Base-by-base conservation (phyloP, 129 eudicot genomes). In the Arctium minus region DNA sequence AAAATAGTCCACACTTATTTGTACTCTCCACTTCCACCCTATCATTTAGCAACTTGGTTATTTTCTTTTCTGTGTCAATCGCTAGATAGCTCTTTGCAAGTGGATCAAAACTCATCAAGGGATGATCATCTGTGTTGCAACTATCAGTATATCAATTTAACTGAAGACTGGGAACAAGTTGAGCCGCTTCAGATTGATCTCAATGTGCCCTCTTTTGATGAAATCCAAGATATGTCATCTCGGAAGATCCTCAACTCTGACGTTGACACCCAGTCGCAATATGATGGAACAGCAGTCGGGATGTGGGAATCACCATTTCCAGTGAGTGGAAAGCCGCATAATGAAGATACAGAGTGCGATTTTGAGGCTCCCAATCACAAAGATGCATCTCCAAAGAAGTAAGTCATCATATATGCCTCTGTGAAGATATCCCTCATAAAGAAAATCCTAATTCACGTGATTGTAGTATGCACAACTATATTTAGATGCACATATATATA, bases 261-360 rank as follows among this genome's bases (percentile, higher is more conserved):
- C 4, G 37, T 46, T 4, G 81, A 37, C 48, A 56, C 53, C n/a
- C 72, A n/a, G 72, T 60, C 80, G 4, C 71, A 53, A n/a, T 53
- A 77, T 36, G 35, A 11, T 62, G 72, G 27, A 78, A 62, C 31
- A 33, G 64, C 64, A 11, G 29, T 67, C 46, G 37, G 62, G 62
- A 12, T 78, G 74, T 78, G 74, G 81, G 81, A 37, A 1, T 72
- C 81, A 37, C 81, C 74, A 65, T 22, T 37, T 37, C 81, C 64
- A 6, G 22, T 27, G 39, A 37, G 50, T 62, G 36, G 72, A 2
- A 62, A 64, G n/a, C 60, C 32, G 5, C 46, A 77, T 0, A 62
- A 77, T 62, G 44, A 36, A 22, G 60, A 78, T 22, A 36, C 12
- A 11, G 8, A 62, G 1, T 62, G 29, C 36, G 7, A 35, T 9